Evolutionary conservation across 257 asterid species (phyloP).

Genomic region (Solanum appendiculatum): DNA sequence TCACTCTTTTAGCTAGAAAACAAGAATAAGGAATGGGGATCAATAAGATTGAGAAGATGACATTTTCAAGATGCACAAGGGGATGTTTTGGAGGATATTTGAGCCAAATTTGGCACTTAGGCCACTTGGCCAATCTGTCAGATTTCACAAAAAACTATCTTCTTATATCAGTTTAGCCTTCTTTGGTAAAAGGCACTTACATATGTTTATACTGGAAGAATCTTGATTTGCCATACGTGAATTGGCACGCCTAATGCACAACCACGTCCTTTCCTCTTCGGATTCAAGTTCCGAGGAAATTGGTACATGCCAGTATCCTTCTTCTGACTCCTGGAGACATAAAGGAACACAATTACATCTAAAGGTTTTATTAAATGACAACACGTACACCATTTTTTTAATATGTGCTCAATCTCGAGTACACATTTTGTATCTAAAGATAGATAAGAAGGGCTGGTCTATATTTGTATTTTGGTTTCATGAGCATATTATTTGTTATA

Average conservation of each 20-base stretch:
- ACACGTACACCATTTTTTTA: background rate
- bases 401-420: background rate
- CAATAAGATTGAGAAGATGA: background rate
- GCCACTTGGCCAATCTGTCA: background rate
- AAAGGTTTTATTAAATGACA: background rate
- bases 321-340: constrained; percentile 55
- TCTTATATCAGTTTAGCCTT: background rate
- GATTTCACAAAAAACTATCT: background rate
- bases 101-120: background rate
- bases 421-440: background rate
- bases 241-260: constrained; percentile 51
- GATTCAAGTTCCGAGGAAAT: constrained; percentile 43
- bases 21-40: background rate
- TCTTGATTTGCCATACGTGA: constrained; percentile 18
- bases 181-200: constrained; percentile 17
- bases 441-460: background rate
- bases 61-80: background rate
- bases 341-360: background rate
- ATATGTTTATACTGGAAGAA: constrained; percentile 18
- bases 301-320: constrained; percentile 91
- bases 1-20: background rate
- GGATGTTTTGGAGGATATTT: background rate
- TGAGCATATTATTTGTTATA: background rate
- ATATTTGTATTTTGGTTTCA: background rate
- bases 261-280: constrained; percentile 62